These are phyloP conservation scores for Dactylis glomerata DNA, from an alignment of 176 grass and related monocot species.

Conservation along the genomic window DNA sequence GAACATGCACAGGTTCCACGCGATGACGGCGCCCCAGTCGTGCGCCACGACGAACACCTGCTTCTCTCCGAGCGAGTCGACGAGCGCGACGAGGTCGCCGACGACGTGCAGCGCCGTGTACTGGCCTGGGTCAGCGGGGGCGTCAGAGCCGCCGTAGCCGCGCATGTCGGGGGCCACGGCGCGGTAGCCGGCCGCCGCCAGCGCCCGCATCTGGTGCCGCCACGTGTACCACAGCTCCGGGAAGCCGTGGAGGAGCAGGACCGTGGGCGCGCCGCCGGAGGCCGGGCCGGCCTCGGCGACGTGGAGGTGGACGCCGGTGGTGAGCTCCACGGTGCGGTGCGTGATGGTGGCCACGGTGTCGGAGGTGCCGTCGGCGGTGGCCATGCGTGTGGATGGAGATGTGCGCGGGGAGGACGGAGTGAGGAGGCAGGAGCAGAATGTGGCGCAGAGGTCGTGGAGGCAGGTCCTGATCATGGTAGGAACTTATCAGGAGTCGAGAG, in stretches of 20 bases:
- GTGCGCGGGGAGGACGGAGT: background rate
- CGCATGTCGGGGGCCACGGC: constrained; percentile 40
- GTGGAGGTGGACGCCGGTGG: constrained; percentile 34
- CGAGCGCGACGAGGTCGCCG: constrained; percentile 30
- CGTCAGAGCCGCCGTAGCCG: constrained; percentile 37
- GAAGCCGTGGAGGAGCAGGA: constrained; percentile 55
- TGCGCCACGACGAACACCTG: constrained; percentile 59
- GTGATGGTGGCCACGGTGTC: constrained; percentile 30
- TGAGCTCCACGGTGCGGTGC: constrained; percentile 43
- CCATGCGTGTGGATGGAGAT: background rate
- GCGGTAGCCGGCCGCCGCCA: constrained; percentile 35
- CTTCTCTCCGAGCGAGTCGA: constrained; percentile 15
- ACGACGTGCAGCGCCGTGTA: constrained; percentile 38
- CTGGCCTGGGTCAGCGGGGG: background rate
- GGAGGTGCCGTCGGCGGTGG: background rate
- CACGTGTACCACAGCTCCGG: constrained; percentile 56
- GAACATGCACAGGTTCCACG: constrained; percentile 54
- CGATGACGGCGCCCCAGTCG: constrained; percentile 61
- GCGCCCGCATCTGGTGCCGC: constrained; percentile 47
- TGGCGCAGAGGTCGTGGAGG: background rate
- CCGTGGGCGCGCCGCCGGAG: background rate
- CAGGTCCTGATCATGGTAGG: background rate
- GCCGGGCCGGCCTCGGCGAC: constrained; percentile 35
- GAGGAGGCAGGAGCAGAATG: background rate
- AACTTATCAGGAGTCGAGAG: too few species aligned